These are phyloP conservation scores for Taiwanofungus camphoratus DNA, from an alignment of 1,284 basidiomycete species.

Conservation along the genomic window DNA sequence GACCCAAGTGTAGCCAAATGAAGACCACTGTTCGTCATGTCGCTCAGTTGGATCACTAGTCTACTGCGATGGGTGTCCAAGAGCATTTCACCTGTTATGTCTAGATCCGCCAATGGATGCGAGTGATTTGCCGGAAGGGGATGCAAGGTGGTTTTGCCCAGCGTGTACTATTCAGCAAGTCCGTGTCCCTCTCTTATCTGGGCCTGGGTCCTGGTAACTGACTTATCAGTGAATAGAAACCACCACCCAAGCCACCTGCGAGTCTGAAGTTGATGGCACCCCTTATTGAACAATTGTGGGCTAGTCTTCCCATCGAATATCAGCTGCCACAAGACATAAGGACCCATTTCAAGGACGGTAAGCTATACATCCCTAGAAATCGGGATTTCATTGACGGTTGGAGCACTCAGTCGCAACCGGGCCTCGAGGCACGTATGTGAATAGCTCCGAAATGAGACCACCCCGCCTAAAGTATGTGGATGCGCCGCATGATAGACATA, in stretches of 20 bases:
- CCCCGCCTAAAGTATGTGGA: conserved; percentile 70
- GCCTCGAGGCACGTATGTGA: conserved; percentile 71
- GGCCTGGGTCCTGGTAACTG: conserved; percentile 4
- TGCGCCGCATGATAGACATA: background rate
- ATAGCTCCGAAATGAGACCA: conserved; percentile 71
- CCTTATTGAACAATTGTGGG: conserved; percentile 62
- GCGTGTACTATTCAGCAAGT: conserved; percentile 68
- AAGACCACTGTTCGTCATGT: conserved; percentile 94
- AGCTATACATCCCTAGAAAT: conserved; percentile 21
- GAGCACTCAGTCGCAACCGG: conserved; percentile 59
- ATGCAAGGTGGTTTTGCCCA: conserved; percentile 89
- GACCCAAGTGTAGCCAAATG: conserved; percentile 59
- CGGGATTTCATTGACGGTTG: conserved; percentile 8
- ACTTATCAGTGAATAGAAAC: conserved; percentile 40
- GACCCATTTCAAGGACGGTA: conserved; percentile 82
- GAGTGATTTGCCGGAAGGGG: conserved; percentile 79
- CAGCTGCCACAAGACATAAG: conserved; percentile 88
- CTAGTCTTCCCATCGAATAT: conserved; percentile 73
- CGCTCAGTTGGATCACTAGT: conserved; percentile 75
- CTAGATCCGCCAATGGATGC: conserved; percentile 92
- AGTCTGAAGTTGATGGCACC: conserved; percentile 53
- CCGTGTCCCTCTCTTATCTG: conserved; percentile 21
- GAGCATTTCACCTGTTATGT: conserved; percentile 95
- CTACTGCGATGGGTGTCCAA: conserved; percentile 96
- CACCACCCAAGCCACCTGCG: conserved; percentile 54